These are phyloP conservation scores for Cardiospermum halicacabum DNA, from an alignment of 345 rosid genomes.

Conservation along the genomic window DNA sequence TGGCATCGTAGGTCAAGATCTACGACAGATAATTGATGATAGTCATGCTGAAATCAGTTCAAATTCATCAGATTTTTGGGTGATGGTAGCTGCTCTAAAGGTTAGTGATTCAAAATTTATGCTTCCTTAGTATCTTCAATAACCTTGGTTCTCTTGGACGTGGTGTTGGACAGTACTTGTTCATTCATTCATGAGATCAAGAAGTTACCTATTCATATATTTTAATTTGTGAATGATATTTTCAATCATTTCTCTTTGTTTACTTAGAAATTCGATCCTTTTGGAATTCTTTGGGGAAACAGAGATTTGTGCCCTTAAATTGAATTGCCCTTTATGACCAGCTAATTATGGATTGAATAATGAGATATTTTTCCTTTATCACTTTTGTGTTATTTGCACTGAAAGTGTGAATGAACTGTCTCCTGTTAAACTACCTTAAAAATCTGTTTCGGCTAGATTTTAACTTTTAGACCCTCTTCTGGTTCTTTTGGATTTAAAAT, in stretches of 20 bases:
- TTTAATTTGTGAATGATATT: neutral
- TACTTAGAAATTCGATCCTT: neutral
- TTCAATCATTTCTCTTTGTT: neutral
- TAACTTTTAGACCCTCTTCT: no score
- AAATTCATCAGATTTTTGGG: slow-evolving; percentile 88
- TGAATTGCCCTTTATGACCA: neutral
- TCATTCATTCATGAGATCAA: neutral
- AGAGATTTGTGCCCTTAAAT: neutral
- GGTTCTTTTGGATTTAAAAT: no score
- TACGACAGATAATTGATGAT: slow-evolving; percentile 58
- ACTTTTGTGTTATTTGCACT: neutral
- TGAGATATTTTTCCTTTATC: neutral
- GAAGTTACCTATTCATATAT: neutral
- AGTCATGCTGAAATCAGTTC: slow-evolving; percentile 56
- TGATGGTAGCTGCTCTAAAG: slow-evolving; percentile 96
- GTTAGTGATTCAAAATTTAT: slow-evolving; percentile 35
- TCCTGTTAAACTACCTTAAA: neutral
- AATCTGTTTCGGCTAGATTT: neutral
- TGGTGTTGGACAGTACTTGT: neutral
- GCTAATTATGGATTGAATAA: neutral
- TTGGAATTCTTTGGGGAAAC: neutral
- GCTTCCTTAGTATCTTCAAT: slow-evolving; percentile 1
- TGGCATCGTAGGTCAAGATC: slow-evolving; percentile 48
- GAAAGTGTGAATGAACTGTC: neutral
- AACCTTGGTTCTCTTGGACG: neutral